These are phyloP conservation scores for Psilocybe cyanescens DNA, from an alignment of 768 basidiomycete species.

Conservation along the genomic window DNA sequence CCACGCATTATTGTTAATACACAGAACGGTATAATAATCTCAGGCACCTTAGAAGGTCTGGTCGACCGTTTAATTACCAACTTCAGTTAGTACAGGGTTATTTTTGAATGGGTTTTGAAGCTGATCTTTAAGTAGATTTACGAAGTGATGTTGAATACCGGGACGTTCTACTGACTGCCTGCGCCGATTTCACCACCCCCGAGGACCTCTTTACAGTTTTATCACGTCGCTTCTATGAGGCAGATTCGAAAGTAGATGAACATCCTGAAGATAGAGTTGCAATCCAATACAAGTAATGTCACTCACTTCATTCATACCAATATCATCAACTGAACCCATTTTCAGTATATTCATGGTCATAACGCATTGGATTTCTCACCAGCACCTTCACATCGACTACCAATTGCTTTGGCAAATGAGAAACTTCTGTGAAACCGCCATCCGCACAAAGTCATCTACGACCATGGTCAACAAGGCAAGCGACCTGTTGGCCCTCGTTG, in stretches of 20 bases:
- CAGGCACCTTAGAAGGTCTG: constrained; percentile 47
- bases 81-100: constrained; percentile 30
- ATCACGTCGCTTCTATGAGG: constrained; percentile 41
- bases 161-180: constrained; percentile 45
- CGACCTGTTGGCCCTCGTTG: constrained; percentile 33
- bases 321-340: not conserved
- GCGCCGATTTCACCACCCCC: constrained; percentile 44
- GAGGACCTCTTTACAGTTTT: constrained; percentile 42
- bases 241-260: constrained; percentile 21
- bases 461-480: constrained; percentile 36
- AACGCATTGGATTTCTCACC: constrained; percentile 37
- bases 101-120: not conserved
- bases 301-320: not conserved
- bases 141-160: constrained; percentile 39
- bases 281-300: constrained; percentile 40
- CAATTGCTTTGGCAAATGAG: constrained; percentile 38
- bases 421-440: constrained; percentile 34
- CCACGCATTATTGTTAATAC: constrained; percentile 29
- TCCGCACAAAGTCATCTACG: constrained; percentile 29
- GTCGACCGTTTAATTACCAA: constrained; percentile 41
- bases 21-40: constrained; percentile 32
- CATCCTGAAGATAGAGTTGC: constrained; percentile 31
- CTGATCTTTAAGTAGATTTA: constrained; percentile 25
- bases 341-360: constrained; percentile 40
- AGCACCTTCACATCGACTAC: constrained; percentile 31